Percentiles rank a stretch among this genome's conserved stretches.
These are phyloP conservation scores for Euryodendron excelsum DNA, from an alignment of 148 eudicot species.

Conservation along the genomic window DNA sequence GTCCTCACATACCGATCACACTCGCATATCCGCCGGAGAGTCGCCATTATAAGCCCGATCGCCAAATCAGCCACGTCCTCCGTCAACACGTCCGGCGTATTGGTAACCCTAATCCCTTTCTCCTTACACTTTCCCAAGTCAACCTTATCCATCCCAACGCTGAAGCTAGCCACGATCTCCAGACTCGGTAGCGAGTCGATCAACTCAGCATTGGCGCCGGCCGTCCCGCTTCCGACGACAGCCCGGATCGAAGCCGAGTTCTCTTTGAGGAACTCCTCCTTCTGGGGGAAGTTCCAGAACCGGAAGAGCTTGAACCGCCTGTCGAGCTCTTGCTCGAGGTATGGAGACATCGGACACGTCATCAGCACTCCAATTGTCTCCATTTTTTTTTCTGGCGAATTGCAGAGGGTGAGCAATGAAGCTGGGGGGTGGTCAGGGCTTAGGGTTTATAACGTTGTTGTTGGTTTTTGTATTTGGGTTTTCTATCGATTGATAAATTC, in stretches of 20 bases:
- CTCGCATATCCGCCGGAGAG: constrained; percentile 56
- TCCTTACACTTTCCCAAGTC: constrained; percentile 70
- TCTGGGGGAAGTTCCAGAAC: constrained; percentile 35
- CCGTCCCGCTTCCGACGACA: constrained; percentile 57
- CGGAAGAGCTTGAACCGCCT: constrained; percentile 48
- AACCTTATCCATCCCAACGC: constrained; percentile 83
- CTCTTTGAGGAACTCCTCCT: constrained; percentile 36
- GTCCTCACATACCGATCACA: constrained; percentile 72
- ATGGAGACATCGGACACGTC: constrained; percentile 38
- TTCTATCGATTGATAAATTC: no score
- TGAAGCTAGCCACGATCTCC: constrained; percentile 71
- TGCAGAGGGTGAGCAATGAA: background rate
- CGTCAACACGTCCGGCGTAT: constrained; percentile 87
- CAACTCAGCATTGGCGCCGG: constrained; percentile 56
- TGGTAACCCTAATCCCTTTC: constrained; percentile 68
- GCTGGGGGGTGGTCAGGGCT: background rate
- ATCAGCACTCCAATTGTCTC: constrained; percentile 50
- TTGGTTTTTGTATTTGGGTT: no score
- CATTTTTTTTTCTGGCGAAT: constrained; percentile 31
- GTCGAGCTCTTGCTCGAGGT: constrained; percentile 52
- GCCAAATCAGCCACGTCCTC: constrained; percentile 92
- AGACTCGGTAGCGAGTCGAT: constrained; percentile 67
- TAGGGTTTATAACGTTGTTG: background rate
- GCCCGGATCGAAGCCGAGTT: constrained; percentile 56
- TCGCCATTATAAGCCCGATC: constrained; percentile 63